A percentile compares a stretch with the other conserved stretches of the same genome.
Evolutionary conservation across 176 grass and related monocot species (phyloP).

Genomic region (Hsuehochloa calcarea): DNA sequence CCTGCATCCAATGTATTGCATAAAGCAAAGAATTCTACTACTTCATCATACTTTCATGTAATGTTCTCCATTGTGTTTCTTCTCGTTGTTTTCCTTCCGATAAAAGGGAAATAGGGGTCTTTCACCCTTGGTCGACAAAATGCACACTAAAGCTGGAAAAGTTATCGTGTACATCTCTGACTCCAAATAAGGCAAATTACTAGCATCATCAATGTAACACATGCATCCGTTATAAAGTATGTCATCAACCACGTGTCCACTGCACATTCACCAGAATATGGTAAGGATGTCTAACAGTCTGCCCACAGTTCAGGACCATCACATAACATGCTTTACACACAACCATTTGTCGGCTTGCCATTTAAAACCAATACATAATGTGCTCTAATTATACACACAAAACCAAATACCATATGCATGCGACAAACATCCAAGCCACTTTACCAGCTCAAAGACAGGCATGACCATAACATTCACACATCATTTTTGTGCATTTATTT

Average conservation of each 20-base stretch:
- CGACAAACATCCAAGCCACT: not conserved
- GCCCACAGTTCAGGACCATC: not conserved
- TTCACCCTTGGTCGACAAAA: not conserved
- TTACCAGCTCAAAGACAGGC: not conserved
- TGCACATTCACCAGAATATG: not conserved
- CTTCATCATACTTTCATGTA: not conserved
- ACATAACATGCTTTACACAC: not conserved
- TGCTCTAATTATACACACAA: not conserved
- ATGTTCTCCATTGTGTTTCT: not conserved
- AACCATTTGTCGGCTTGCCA: not conserved
- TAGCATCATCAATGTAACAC: constrained; percentile 8
- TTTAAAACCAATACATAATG: not conserved
- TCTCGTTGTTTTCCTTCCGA: not conserved
- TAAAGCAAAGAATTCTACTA: not conserved
- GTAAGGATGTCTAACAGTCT: not conserved
- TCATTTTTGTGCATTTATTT: not conserved
- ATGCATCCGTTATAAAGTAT: not conserved
- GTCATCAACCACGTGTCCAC: not conserved
- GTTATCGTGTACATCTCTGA: not conserved
- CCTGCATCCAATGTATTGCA: not conserved
- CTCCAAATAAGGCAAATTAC: not conserved
- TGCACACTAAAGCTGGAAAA: not conserved
- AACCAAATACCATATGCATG: constrained; percentile 14
- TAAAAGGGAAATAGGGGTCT: not conserved
- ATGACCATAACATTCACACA: not conserved